These are phyloP conservation scores for Globisporangium camurandrum DNA, from an alignment of 352 stramenopile species.

Conservation along the genomic window DNA sequence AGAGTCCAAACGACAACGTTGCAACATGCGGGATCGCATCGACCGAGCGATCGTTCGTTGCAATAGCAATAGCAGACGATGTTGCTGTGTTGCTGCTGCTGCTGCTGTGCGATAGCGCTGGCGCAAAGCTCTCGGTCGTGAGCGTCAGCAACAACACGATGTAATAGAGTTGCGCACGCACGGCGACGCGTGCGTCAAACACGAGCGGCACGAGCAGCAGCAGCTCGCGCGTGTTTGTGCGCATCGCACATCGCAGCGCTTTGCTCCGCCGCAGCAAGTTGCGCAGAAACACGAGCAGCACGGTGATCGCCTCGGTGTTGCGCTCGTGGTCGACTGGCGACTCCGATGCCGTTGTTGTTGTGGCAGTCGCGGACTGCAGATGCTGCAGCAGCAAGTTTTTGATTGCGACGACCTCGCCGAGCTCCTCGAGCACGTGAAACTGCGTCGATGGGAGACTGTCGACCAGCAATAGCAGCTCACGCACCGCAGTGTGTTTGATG, in stretches of 20 bases:
- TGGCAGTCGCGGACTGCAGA: not conserved
- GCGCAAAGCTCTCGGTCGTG: slow-evolving; percentile 32
- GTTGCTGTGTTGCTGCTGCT: not conserved
- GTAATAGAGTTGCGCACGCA: slow-evolving; percentile 57
- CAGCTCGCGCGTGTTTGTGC: slow-evolving; percentile 18
- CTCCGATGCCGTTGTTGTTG: not conserved
- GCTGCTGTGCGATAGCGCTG: not conserved
- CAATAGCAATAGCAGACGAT: not conserved
- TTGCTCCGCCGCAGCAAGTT: slow-evolving; percentile 33
- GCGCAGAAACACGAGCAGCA: slow-evolving; percentile 29
- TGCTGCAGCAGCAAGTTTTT: slow-evolving; percentile 8
- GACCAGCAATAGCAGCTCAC: slow-evolving; percentile 19
- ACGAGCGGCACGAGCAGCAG: slow-evolving; percentile 23
- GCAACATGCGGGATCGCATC: slow-evolving; percentile 8
- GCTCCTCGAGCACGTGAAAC: slow-evolving; percentile 14
- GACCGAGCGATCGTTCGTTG: not conserved
- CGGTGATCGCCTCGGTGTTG: slow-evolving; percentile 8
- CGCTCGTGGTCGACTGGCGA: not conserved
- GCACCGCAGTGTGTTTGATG: slow-evolving; percentile 17
- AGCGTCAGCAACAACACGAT: slow-evolving; percentile 53
- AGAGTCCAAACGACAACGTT: slow-evolving; percentile 28
- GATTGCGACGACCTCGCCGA: slow-evolving; percentile 10
- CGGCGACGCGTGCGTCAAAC: slow-evolving; percentile 24
- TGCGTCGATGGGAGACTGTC: slow-evolving; percentile 8
- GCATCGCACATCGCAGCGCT: slow-evolving; percentile 22